Conservation (phyloP, 257 asterid genomes). For the Przewalskia tangutica region DNA sequence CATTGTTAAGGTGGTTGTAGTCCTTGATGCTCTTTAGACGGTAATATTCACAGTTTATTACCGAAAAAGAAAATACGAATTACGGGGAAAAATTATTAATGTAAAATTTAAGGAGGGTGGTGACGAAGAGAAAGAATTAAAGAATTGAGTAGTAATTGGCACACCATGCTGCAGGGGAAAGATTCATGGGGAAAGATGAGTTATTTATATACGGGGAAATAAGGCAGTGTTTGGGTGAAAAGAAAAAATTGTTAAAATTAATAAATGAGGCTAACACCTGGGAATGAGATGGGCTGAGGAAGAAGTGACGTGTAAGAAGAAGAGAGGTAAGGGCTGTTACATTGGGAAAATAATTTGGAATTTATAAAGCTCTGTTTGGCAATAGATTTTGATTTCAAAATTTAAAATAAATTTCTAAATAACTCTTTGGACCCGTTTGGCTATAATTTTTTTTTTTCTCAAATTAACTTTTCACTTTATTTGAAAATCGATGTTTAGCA, state of each 20-base stretch:
- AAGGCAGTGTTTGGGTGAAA: not conserved
- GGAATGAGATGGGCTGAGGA: not conserved
- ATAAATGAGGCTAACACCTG: not conserved
- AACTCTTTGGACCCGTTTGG: no score
- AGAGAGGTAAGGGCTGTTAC: conserved; percentile 1
- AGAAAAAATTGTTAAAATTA: not conserved
- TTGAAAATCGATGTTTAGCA: no score
- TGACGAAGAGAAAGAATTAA: not conserved
- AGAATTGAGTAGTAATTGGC: conserved; percentile 16
- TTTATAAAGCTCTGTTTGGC: not conserved
- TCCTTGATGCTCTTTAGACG: no score
- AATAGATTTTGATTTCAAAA: not conserved
- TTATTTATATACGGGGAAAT: conserved; percentile 11
- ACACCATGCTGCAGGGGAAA: conserved; percentile 24
- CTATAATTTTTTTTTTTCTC: no score
- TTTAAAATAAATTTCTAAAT: no score
- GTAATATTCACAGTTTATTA: no score
- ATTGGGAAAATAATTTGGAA: not conserved
- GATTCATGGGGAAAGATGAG: not conserved
- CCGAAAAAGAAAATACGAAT: no score
- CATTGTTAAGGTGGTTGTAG: conserved; percentile 23
- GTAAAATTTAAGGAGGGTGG: conserved; percentile 3
- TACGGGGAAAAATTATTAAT: no score
- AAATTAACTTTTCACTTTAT: no score
- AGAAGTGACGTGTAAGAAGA: not conserved